Percentiles rank a stretch among this genome's conserved stretches.
Evolutionary conservation across 2,329 filamentous ascomycete species (phyloP).

Genomic region (Epichloe uncinata): DNA sequence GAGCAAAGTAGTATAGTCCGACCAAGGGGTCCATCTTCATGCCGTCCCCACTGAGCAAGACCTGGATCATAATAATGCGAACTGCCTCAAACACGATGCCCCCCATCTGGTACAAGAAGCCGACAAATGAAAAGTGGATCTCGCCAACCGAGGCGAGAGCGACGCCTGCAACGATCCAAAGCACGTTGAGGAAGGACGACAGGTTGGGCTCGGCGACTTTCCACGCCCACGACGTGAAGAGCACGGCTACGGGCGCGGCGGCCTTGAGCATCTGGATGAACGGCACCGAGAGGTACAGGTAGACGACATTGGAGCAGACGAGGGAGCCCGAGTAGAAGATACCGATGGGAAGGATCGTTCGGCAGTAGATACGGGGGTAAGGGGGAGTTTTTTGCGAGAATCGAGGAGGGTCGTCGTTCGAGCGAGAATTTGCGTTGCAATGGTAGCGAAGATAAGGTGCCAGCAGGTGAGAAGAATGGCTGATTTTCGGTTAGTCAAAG

Average conservation of each 20-base stretch:
- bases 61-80: conserved; percentile 74
- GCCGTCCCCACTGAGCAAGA: conserved; percentile 61
- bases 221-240: conserved; percentile 51
- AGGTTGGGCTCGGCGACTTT: conserved; percentile 34
- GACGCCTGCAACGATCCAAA: conserved; percentile 40
- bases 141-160: conserved; percentile 45
- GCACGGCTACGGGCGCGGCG: conserved; percentile 51
- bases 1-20: conserved; percentile 81
- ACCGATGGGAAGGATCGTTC: conserved; percentile 52
- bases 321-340: conserved; percentile 52
- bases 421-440: conserved; percentile 53
- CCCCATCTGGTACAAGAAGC: conserved; percentile 59
- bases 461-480: conserved; percentile 51
- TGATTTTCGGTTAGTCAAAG: conserved; percentile 10
- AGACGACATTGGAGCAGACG: conserved; percentile 54
- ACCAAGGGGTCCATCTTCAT: conserved; percentile 82
- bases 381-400: conserved; percentile 45
- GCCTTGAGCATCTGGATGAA: conserved; percentile 64
- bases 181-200: conserved; percentile 32
- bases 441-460: conserved; percentile 53
- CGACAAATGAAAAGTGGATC: conserved; percentile 53
- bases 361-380: conserved; percentile 48
- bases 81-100: conserved; percentile 72
- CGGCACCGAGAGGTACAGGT: conserved; percentile 52
- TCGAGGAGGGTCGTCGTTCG: conserved; percentile 51